A percentile compares a stretch with the other conserved stretches of the same genome.
Evolutionary conservation across 768 basidiomycete species (phyloP).

Genomic region (Pisolithus albus): DNA sequence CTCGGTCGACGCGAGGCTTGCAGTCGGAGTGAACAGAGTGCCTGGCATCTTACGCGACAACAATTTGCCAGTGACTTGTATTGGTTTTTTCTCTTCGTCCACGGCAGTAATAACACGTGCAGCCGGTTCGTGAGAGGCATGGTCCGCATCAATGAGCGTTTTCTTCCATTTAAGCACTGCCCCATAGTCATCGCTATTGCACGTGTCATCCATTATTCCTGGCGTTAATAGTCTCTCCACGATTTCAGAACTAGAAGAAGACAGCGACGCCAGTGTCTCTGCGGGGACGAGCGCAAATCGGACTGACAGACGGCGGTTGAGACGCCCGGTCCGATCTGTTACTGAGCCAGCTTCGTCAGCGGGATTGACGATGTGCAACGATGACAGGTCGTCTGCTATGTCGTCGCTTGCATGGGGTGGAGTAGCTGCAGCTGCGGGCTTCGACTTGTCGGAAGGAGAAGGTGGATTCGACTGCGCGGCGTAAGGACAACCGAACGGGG

Average conservation of each 20-base stretch:
- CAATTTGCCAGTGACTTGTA: neutral
- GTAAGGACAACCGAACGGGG: slow-evolving; percentile 59
- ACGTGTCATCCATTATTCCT: slow-evolving; percentile 29
- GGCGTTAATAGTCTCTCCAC: slow-evolving; percentile 42
- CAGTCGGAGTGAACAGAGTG: slow-evolving; percentile 44
- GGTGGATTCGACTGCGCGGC: slow-evolving; percentile 23
- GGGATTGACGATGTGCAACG: slow-evolving; percentile 35
- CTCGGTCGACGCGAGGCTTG: slow-evolving; percentile 24
- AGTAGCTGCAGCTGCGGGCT: neutral
- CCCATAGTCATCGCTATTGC: slow-evolving; percentile 19
- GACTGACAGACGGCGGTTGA: slow-evolving; percentile 24
- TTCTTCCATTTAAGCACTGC: slow-evolving; percentile 23
- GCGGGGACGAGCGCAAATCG: slow-evolving; percentile 26
- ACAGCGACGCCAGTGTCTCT: slow-evolving; percentile 46
- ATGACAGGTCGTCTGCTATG: slow-evolving; percentile 39
- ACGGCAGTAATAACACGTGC: slow-evolving; percentile 26
- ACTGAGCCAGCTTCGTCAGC: slow-evolving; percentile 11
- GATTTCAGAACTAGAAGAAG: slow-evolving; percentile 39
- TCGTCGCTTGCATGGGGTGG: slow-evolving; percentile 15
- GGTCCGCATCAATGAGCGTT: slow-evolving; percentile 27
- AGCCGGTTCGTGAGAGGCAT: slow-evolving; percentile 25
- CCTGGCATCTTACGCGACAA: slow-evolving; percentile 48
- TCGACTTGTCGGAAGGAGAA: slow-evolving; percentile 9
- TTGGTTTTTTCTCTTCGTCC: slow-evolving; percentile 11
- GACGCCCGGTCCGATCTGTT: neutral